phyloP scores from a whole-genome alignment of 2,329 filamentous ascomycete species.

The Thermomyces lanuginosus region DNA sequence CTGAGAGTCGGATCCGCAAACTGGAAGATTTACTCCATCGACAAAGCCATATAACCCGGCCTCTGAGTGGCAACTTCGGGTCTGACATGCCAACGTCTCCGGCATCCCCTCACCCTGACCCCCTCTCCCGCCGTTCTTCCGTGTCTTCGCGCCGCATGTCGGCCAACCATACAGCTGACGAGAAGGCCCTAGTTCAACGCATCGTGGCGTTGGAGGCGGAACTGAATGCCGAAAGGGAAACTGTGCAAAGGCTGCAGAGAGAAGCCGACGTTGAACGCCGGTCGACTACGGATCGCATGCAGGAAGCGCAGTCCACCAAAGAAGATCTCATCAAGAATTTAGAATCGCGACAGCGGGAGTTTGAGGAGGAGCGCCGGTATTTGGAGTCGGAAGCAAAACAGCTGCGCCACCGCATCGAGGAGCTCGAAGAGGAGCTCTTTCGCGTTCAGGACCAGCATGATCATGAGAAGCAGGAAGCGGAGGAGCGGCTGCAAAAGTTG shows the following conservation, averaged over 20 bases:
- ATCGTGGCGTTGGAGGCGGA: slow-evolving; percentile 61
- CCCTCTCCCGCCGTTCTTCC: slow-evolving; percentile 41
- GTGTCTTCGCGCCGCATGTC: slow-evolving; percentile 46
- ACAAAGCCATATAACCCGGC: slow-evolving; percentile 45
- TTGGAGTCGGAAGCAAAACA: slow-evolving; percentile 65
- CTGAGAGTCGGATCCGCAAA: slow-evolving; percentile 75
- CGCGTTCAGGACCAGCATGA: slow-evolving; percentile 68
- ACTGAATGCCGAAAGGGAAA: slow-evolving; percentile 55
- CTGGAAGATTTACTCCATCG: slow-evolving; percentile 85
- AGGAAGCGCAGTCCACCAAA: slow-evolving; percentile 83
- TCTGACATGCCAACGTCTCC: slow-evolving; percentile 25
- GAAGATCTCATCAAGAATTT: slow-evolving; percentile 89
- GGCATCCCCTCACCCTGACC: slow-evolving; percentile 25
- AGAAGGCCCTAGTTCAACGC: slow-evolving; percentile 45
- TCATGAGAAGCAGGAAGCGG: slow-evolving; percentile 56
- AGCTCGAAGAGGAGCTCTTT: slow-evolving; percentile 84
- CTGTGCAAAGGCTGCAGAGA: slow-evolving; percentile 48
- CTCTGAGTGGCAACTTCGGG: slow-evolving; percentile 35
- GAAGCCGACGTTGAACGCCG: slow-evolving; percentile 47
- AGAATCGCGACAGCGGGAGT: slow-evolving; percentile 79
- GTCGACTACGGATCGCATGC: slow-evolving; percentile 49
- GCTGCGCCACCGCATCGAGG: slow-evolving; percentile 63
- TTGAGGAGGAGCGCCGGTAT: slow-evolving; percentile 65
- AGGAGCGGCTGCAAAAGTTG: slow-evolving; percentile 51
- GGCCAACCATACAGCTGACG: slow-evolving; percentile 41